Evolutionary conservation across 768 basidiomycete genomes (phyloP).

Genomic region (Tricholoma flavovirens): DNA sequence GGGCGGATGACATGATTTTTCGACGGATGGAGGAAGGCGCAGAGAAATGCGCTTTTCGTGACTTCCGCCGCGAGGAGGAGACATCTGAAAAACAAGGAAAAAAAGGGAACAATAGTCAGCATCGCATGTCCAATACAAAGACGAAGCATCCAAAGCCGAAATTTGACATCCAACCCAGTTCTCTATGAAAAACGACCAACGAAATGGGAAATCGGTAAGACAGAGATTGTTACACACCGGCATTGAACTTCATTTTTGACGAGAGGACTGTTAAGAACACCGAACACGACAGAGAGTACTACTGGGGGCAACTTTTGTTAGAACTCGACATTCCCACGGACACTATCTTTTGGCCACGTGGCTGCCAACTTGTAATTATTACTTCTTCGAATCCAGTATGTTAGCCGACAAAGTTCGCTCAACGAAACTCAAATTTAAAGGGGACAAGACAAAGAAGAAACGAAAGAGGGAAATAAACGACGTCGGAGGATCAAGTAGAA

Average conservation of each 20-base stretch:
- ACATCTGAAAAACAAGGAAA: constrained; percentile 60
- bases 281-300: constrained; percentile 42
- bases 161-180: constrained; percentile 50
- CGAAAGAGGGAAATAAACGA: constrained; percentile 61
- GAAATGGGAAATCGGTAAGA: constrained; percentile 18
- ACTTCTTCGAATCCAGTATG: constrained; percentile 16
- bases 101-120: constrained; percentile 25
- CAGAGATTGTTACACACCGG: constrained; percentile 53
- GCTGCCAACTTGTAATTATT: background rate
- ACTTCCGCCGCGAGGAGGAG: constrained; percentile 94
- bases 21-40: constrained; percentile 94
- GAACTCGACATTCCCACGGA: constrained; percentile 33
- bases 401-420: constrained; percentile 50
- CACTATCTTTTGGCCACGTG: constrained; percentile 28
- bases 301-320: constrained; percentile 13
- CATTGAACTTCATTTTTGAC: constrained; percentile 73
- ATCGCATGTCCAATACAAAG: constrained; percentile 15
- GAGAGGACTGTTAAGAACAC: constrained; percentile 51
- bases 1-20: constrained; percentile 95
- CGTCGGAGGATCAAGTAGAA: constrained; percentile 35
- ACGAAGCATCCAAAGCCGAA: constrained; percentile 36
- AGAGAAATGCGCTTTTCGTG: constrained; percentile 95
- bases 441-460: constrained; percentile 81
- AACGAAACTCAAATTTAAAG: constrained; percentile 83
- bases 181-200: constrained; percentile 21